phyloP scores from a whole-genome alignment of 805 yeast species.

The Candida cerambycidarum region DNA sequence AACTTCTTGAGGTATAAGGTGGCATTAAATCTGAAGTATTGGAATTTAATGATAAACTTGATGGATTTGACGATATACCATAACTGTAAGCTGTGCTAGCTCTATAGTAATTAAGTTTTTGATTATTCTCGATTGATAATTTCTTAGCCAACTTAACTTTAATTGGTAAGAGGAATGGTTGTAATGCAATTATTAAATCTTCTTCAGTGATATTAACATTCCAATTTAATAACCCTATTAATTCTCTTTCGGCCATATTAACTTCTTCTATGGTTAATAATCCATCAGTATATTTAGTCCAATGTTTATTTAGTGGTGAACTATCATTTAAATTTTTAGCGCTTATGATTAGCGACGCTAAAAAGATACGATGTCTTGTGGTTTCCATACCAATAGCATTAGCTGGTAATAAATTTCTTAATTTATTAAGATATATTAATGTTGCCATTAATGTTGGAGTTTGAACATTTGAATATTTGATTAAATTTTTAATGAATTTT shows the following conservation, averaged over 20 bases:
- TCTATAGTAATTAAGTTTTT: slow-evolving; percentile 32
- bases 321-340: slow-evolving; percentile 93
- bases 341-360: slow-evolving; percentile 86
- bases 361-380: slow-evolving; percentile 87
- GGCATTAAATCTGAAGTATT: slow-evolving; percentile 3
- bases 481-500: slow-evolving; percentile 68
- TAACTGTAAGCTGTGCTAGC: slow-evolving; percentile 14
- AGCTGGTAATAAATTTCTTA: slow-evolving; percentile 76
- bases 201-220: slow-evolving; percentile 66
- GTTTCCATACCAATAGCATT: slow-evolving; percentile 91
- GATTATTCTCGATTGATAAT: slow-evolving; percentile 24
- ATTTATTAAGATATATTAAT: slow-evolving; percentile 74
- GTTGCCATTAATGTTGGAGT: slow-evolving; percentile 95
- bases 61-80: slow-evolving; percentile 1
- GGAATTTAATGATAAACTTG: slow-evolving; percentile 2
- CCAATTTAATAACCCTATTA: slow-evolving; percentile 83
- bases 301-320: slow-evolving; percentile 92
- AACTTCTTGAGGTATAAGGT: slow-evolving; percentile 9
- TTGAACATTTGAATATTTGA: slow-evolving; percentile 85
- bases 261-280: slow-evolving; percentile 74
- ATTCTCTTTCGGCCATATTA: slow-evolving; percentile 87
- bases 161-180: slow-evolving; percentile 76
- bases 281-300: slow-evolving; percentile 93
- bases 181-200: slow-evolving; percentile 68
- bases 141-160: slow-evolving; percentile 46